Conservation (phyloP, 2,329 filamentous ascomycete genomes). For the Alternaria ventricosa region DNA sequence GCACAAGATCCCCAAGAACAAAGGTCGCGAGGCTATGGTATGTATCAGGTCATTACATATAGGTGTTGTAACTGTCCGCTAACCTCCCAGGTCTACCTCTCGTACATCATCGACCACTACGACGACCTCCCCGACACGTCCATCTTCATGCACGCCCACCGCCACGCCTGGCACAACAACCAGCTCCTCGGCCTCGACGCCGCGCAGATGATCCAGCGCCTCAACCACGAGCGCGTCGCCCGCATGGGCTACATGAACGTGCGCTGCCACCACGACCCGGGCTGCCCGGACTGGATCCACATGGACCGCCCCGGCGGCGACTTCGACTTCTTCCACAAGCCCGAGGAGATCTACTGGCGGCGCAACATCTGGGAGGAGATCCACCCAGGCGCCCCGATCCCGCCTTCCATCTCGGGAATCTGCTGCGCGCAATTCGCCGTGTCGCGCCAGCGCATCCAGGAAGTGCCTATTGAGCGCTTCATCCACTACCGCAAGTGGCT, state of each 20-base stretch:
- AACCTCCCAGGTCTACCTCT: constrained; percentile 57
- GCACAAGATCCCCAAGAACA: constrained; percentile 63
- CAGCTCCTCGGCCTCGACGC: constrained; percentile 59
- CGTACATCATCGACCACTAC: constrained; percentile 69
- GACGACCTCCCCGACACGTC: constrained; percentile 63
- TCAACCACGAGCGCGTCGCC: constrained; percentile 60
- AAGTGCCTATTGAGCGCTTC: constrained; percentile 59
- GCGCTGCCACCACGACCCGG: constrained; percentile 64
- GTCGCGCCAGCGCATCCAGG: constrained; percentile 55
- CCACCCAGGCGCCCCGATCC: constrained; percentile 51
- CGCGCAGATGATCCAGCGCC: constrained; percentile 57
- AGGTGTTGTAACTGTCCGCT: constrained; percentile 2
- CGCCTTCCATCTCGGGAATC: constrained; percentile 50
- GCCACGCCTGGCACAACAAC: constrained; percentile 66
- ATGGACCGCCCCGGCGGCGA: constrained; percentile 49
- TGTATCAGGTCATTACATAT: not conserved
- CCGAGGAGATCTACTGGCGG: constrained; percentile 48
- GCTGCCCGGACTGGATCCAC: constrained; percentile 66
- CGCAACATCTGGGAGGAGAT: constrained; percentile 48
- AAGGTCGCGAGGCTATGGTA: constrained; percentile 67
- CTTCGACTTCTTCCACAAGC: constrained; percentile 49
- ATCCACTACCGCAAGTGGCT: constrained; percentile 62
- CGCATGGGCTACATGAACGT: constrained; percentile 66
- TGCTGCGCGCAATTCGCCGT: constrained; percentile 66
- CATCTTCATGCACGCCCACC: constrained; percentile 65